Base-by-base conservation (phyloP, 106 monocot genomes). In the Triglochin maritima region DNA sequence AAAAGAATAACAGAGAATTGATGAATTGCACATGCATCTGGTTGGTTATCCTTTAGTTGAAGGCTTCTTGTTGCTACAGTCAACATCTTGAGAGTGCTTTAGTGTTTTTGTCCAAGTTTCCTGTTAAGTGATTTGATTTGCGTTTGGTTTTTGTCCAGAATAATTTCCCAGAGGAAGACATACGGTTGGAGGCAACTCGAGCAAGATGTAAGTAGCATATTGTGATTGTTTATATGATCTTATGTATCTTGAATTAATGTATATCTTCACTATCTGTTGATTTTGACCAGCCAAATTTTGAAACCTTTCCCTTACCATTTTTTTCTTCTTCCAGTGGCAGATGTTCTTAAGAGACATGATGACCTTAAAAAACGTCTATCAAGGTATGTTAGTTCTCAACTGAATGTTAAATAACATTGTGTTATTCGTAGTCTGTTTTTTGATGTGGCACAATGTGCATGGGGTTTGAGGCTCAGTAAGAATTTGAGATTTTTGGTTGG, bases 311-410 rank as follows among this genome's bases (percentile, higher is more conserved):
- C 10, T 2, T 77, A 41, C 53, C 8, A 29, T 55, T 5, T 12
- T 64, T 73, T 52, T 58, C 69, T 50, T 63, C 17, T 41, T 83
- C 79, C 80, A 94, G 89, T 94, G 70, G 63, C 80, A 17, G 80
- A 76, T 80, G 79, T 94, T 59, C 81, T 89, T 29, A 89, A 83
- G 76, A 84, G 89, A 70, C 89, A 94, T 63, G 89, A 89, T 62
- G 84, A 82, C 47, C 71, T 94, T 74, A 89, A 82, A 48, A 82
- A 86, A 63, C 81, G 86, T 8, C 65, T 89, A 55, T 84, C 86
- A 77, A 86, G 93, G 93, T 94, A 60, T 49, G 43, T 63, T 16
- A 9, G 6, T 4, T 4, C 3, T 66, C n/a, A 46, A 45, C 47
- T 64, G 48, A 69, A 47, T 0, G 17, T 46, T 13, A 51, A 49